Percentiles rank a stretch among this genome's conserved stretches.
Evolutionary conservation across 441 rosid species (phyloP).

Genomic region (Hura crepitans): DNA sequence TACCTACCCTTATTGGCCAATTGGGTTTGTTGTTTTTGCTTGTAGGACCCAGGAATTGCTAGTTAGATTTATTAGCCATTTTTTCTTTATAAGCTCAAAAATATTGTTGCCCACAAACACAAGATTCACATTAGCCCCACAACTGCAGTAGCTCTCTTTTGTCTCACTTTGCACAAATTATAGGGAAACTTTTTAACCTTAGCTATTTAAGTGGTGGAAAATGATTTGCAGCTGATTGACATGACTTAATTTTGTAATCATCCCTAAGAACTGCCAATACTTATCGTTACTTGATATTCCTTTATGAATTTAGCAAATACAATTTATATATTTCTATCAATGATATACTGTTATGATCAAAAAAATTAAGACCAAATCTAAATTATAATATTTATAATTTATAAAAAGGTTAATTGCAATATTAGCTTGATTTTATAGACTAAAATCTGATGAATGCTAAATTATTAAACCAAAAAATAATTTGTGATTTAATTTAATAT

Average conservation of each 20-base stretch:
- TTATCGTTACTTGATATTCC: neutral
- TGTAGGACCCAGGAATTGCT: conserved; percentile 32
- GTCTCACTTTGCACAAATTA: conserved; percentile 12
- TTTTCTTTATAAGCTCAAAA: neutral
- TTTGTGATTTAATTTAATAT: no score
- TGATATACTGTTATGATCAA: no score
- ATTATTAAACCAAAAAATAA: no score
- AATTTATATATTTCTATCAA: no score
- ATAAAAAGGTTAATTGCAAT: no score
- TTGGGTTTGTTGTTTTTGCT: conserved; percentile 10
- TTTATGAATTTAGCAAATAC: no score
- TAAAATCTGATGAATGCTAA: no score
- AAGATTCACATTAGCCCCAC: conserved; percentile 17
- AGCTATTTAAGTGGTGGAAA: conserved; percentile 2
- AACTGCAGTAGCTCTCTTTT: conserved; percentile 2
- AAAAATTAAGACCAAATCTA: no score
- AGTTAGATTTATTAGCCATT: conserved; percentile 15
- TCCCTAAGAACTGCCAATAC: conserved; percentile 5
- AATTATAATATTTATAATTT: no score
- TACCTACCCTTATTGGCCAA: conserved; percentile 26
- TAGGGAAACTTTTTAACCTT: conserved; percentile 8
- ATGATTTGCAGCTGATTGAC: conserved; percentile 8
- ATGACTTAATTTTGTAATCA: conserved; percentile 18
- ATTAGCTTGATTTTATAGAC: no score
- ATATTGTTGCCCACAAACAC: conserved; percentile 8